A percentile compares a stretch with the other conserved stretches of the same genome.
phyloP scores from a whole-genome alignment of 2,329 filamentous ascomycete genomes.

The Claviceps sp. region DNA sequence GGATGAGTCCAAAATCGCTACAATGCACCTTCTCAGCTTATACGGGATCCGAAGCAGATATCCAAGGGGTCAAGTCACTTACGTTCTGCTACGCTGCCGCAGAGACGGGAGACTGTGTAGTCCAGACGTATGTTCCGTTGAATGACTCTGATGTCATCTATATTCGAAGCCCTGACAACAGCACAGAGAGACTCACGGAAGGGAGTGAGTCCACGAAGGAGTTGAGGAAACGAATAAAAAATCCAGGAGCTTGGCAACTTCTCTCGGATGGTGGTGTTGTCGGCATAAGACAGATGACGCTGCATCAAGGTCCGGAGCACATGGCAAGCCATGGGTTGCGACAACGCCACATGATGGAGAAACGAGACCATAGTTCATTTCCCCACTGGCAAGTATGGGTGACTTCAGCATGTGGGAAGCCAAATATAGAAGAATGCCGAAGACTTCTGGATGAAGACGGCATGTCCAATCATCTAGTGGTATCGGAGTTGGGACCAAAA shows the following conservation, averaged over 20 bases:
- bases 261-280: constrained; percentile 47
- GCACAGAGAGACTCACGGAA: constrained; percentile 30
- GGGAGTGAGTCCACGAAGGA: constrained; percentile 39
- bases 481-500: constrained; percentile 53
- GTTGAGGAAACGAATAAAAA: constrained; percentile 37
- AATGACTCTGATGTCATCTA: constrained; percentile 43
- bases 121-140: constrained; percentile 48
- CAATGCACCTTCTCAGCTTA: constrained; percentile 40
- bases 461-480: constrained; percentile 42
- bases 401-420: constrained; percentile 30
- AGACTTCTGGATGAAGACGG: constrained; percentile 29
- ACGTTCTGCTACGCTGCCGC: constrained; percentile 49
- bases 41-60: constrained; percentile 33
- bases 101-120: constrained; percentile 46
- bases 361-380: not conserved
- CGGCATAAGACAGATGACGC: constrained; percentile 41
- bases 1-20: constrained; percentile 45
- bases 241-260: constrained; percentile 53
- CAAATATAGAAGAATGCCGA: constrained; percentile 30
- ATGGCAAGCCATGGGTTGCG: not conserved
- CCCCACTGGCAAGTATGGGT: constrained; percentile 42
- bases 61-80: constrained; percentile 45
- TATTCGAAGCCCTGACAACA: constrained; percentile 28
- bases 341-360: not conserved
- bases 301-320: not conserved